Evolutionary conservation across 2,329 filamentous ascomycete species (phyloP), one percentile per base, ranked within the genome.

Genomic region (Fusarium sp.): DNA sequence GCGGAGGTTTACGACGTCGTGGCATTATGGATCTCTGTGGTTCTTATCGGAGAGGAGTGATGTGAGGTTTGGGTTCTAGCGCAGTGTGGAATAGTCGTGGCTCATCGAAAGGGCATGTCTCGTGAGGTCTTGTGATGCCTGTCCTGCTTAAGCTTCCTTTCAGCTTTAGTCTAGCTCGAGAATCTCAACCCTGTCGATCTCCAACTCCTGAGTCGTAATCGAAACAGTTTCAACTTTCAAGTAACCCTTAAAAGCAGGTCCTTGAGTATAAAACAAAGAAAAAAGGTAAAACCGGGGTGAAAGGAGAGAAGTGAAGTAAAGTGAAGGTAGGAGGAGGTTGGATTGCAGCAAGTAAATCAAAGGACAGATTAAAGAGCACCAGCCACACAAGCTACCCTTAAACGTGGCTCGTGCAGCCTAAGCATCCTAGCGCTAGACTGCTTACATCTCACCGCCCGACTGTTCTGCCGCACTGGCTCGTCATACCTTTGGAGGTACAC

Each of bases 1-100:
- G 85, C 52, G 87, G 87, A 55, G 87, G 86, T 73, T 85, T 84
- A 65, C 87, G 83, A 61, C 87, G 82, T 62, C 87, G 85, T 42
- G 87, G 77, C 87, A 89, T 87, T 34, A 6, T 38, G 40, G 6
- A 5, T 31, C 40, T 17, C 7, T 15, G 15, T 22, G 5, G 24
- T 15, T 31, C 15, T 55, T 62, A 15, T 21, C 21, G 10, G 15
- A 26, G 26, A 31, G 34, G 24, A 19, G 36, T 57, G 34, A 22
- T 45, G 26, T 38, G 45, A 14, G 11, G 39, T 19, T 22, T 10
- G 31, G 22, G n/a, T 64, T 57, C 28, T 22, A 59, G 24, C 19
- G 24, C 15, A 44, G 14, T 13, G 43, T 57, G 33, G 26, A 38
- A 39, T 38, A 57, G 17, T 15, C 24, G 43, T 56, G 38, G 43